Base-by-base conservation (phyloP, 2,329 filamentous ascomycete genomes). In the Cladosporium sp. region DNA sequence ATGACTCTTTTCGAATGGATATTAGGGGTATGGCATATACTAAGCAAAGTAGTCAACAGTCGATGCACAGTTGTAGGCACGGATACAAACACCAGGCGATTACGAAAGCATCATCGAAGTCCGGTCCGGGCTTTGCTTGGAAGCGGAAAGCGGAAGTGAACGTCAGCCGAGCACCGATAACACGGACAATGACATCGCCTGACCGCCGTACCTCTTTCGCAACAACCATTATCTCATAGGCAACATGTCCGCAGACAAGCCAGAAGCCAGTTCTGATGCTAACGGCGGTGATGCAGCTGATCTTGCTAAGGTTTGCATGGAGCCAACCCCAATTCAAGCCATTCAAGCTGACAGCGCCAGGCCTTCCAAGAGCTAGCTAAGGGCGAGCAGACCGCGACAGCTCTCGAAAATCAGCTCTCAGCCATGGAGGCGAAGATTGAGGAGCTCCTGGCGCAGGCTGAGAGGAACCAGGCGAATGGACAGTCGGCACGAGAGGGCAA, bases 401-500 rank as follows among this genome's bases (percentile, higher is more conserved):
- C 77, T 19, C 69, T 85, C 28, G 82, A 85, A 66, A 76, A 75
- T 59, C 78, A 83, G 62, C 74, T 85, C 32, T 76, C 75, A 58
- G 72, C 72, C 22, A 74, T 85, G 54, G 82, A 85, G 66, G 74
- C 73, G 56, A 81, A 80, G 68, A 83, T 85, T 48, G 78, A 82
- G 61, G 75, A 77, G 44, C 66, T 83, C 4, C 70, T 83, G 17
- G 78, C 75, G 15, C 74, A 76, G 55, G 76, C 79, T 19, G 77
- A 78, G 59, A 71, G 73, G 55, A 72, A 76, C 3, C 40, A 55
- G 40, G 40, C 52, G 32, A 37, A 45, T 25, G 39, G 10, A 13
- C 25, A 47, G 25, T n/a, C 51, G 19, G 20, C 17, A 17, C 51
- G 35, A 22, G 52, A 55, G 40, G n/a, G n/a, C n/a, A n/a, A n/a